Conservation (phyloP, 75 land plant species). For the Picea sitchensis region DNA sequence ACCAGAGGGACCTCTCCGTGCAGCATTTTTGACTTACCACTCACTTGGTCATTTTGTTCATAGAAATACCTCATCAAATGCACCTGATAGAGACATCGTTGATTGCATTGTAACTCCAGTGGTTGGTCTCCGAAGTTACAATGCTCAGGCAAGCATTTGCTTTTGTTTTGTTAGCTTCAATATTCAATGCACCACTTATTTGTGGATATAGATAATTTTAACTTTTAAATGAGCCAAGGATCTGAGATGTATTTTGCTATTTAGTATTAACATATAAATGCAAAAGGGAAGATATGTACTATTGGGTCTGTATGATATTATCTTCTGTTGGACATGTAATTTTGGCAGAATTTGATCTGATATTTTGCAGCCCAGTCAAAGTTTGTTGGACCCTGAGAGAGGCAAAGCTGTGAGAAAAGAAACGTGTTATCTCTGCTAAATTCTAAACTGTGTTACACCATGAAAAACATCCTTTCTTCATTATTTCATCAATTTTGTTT, state of each 20-base stretch:
- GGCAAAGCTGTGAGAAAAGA: too few species aligned
- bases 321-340: too few species aligned
- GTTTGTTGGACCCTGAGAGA: too few species aligned
- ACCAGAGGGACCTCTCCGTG: slow-evolving; percentile 64
- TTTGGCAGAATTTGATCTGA: too few species aligned
- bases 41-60: slow-evolving; percentile 56
- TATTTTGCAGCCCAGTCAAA: too few species aligned
- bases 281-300: too few species aligned
- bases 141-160: slow-evolving; percentile 53
- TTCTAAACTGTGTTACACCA: too few species aligned
- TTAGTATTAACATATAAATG: background rate
- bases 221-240: background rate
- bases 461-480: too few species aligned
- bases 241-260: background rate
- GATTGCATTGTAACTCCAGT: slow-evolving; percentile 44
- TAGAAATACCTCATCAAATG: slow-evolving; percentile 9
- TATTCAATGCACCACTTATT: background rate
- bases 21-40: slow-evolving; percentile 86
- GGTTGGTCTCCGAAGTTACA: slow-evolving; percentile 71
- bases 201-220: background rate
- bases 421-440: too few species aligned
- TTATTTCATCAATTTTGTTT: too few species aligned
- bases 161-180: background rate
- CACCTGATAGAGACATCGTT: background rate
- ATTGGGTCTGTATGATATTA: too few species aligned